Conservation (phyloP, 2,329 filamentous ascomycete species). For the Coniochaeta hoffmannii region DNA sequence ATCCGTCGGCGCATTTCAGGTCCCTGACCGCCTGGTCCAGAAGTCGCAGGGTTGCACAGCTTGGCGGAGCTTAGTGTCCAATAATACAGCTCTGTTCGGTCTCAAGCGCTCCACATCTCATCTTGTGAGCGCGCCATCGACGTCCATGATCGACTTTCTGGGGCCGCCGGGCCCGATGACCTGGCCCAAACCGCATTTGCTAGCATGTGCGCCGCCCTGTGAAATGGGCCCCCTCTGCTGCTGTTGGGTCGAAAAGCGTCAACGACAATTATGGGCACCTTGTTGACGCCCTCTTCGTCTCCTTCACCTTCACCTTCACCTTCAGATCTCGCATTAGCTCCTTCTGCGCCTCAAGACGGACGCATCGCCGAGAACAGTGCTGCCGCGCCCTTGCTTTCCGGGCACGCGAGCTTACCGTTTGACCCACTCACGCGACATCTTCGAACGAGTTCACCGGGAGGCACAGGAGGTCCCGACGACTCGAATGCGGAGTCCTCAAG, state of each 20-base stretch:
- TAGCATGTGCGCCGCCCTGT: background rate
- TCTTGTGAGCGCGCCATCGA: slow-evolving; percentile 1
- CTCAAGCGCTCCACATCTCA: background rate
- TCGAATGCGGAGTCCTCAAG: slow-evolving; percentile 3
- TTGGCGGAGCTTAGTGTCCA: background rate
- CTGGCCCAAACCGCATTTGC: background rate
- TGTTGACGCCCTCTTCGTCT: background rate
- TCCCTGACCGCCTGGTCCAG: background rate
- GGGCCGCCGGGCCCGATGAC: background rate
- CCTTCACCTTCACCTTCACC: background rate
- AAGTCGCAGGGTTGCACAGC: background rate
- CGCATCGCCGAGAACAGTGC: background rate
- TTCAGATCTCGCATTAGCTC: background rate
- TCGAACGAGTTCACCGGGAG: background rate
- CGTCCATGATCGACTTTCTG: background rate
- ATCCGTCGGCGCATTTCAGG: background rate
- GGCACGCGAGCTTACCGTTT: background rate
- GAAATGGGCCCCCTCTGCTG: background rate
- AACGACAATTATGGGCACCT: background rate
- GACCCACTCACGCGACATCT: background rate
- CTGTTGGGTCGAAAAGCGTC: background rate
- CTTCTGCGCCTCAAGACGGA: background rate
- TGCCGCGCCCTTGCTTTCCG: background rate
- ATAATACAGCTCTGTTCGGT: background rate
- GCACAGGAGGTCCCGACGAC: background rate